Evolutionary conservation across 169 alveolate genomes (phyloP).

Genomic region (Miamiensis avidus): DNA sequence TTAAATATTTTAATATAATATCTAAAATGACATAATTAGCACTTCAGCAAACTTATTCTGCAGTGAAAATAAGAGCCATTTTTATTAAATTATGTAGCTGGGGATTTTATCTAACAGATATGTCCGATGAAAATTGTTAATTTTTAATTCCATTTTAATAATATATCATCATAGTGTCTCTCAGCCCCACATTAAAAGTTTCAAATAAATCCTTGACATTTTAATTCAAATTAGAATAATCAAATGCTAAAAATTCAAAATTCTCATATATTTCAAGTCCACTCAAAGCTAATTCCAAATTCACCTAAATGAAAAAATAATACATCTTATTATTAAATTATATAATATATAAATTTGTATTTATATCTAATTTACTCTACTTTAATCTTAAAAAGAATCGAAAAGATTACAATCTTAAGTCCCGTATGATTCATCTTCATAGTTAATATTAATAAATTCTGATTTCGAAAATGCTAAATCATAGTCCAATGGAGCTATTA

Average conservation of each 20-base stretch:
- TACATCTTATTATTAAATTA: too few species aligned
- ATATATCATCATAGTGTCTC: not conserved
- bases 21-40: too few species aligned
- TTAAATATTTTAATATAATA: too few species aligned
- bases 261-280: conserved; percentile 59
- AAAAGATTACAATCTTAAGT: conserved; percentile 32
- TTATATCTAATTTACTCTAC: conserved; percentile 21
- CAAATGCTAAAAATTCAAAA: conserved; percentile 28
- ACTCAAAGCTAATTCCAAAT: conserved; percentile 50
- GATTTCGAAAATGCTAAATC: conserved; percentile 68
- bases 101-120: not conserved
- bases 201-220: not conserved
- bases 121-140: not conserved
- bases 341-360: too few species aligned
- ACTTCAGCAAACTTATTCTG: not conserved
- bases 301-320: conserved; percentile 52
- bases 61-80: not conserved
- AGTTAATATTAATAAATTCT: conserved; percentile 54
- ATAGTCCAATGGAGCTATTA: conserved; percentile 80
- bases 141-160: too few species aligned
- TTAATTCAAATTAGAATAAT: too few species aligned
- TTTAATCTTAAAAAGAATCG: conserved; percentile 4
- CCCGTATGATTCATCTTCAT: conserved; percentile 46
- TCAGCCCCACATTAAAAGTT: not conserved
- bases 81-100: not conserved